Evolutionary conservation across 1,139 yeast genomes (phyloP), one percentile per base, ranked within the genome.

Genomic region (Pneumocystis jirovecii): DNA sequence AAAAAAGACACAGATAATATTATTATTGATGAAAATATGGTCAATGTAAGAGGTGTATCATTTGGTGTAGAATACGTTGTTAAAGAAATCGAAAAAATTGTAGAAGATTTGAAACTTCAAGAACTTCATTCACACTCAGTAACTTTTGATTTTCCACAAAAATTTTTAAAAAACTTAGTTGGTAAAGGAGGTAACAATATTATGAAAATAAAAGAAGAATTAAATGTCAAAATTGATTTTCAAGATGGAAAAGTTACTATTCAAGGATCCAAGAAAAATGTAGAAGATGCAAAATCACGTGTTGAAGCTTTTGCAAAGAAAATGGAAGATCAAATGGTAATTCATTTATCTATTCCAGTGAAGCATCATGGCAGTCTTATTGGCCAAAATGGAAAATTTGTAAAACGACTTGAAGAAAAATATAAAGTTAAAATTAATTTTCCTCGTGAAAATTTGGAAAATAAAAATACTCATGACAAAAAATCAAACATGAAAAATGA

Each of bases 161-260:
- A 81, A 66, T 82, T 84, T 63, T 79, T 91, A 68, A 82, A 95
- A 60, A 85, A 95, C 76, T 80, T 95, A 66, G 89, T 95, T 75
- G 99, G 98, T 70, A 87, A 86, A 74, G 88, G 84, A 68, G 98
- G 98, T 66, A 78, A 88, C 61, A 83, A 85, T 73, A 77, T 93
- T 74, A 82, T 83, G 71, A 78, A 83, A 65, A 76, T 89, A 70
- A 82, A 86, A 70, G 89, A 87, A n/a, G 87, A 88, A 73, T 89
- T 80, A 72, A 91, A 86, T 63, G 90, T 89, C 69, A 82, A 81
- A 71, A 82, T 95, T 69, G 96, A 90, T 72, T 85, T 90, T 64
- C 83, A 81, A 63, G 80, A 80, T 68, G 84, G 86, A 21, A 80
- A 80, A 44, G 81, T 93, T 61, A 76, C 78, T 4, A 77, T 95